Conservation (phyloP, 352 stramenopile species). For the Phytophthora pluvialis region DNA sequence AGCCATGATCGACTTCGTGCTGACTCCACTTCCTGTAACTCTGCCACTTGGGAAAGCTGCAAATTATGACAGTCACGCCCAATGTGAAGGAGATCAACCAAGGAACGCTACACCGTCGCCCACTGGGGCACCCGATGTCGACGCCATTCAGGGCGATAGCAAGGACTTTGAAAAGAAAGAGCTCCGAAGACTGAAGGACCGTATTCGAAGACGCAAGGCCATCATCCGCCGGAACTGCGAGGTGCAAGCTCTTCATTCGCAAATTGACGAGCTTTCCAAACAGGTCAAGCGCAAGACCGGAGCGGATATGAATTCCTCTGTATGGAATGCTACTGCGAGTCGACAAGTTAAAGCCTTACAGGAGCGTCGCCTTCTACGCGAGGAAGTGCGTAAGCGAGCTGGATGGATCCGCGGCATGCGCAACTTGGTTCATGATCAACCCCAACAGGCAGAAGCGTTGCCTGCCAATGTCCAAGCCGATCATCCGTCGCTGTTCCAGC, state of each 20-base stretch:
- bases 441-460: not conserved
- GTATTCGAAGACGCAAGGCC: constrained; percentile 12
- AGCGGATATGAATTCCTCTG: not conserved
- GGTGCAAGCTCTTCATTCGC: not conserved
- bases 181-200: constrained; percentile 11
- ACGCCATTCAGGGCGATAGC: not conserved
- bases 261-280: constrained; percentile 9
- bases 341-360: not conserved
- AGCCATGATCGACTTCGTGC: not conserved
- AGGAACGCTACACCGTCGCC: not conserved
- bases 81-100: not conserved
- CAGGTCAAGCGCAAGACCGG: constrained; percentile 1
- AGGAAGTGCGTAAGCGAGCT: constrained; percentile 5
- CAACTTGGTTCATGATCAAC: not conserved
- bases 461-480: not conserved
- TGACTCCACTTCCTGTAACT: not conserved
- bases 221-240: constrained; percentile 12
- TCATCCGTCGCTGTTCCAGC: not conserved
- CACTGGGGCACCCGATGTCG: too few relatives aligned
- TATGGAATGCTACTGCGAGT: not conserved
- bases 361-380: constrained; percentile 12
- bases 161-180: constrained; percentile 1
- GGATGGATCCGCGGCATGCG: constrained; percentile 1
- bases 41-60: not conserved
- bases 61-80: not conserved